A percentile compares a stretch with the other conserved stretches of the same genome.
phyloP scores from a whole-genome alignment of 176 grass and related monocot species.

The Elymus sibiricus region DNA sequence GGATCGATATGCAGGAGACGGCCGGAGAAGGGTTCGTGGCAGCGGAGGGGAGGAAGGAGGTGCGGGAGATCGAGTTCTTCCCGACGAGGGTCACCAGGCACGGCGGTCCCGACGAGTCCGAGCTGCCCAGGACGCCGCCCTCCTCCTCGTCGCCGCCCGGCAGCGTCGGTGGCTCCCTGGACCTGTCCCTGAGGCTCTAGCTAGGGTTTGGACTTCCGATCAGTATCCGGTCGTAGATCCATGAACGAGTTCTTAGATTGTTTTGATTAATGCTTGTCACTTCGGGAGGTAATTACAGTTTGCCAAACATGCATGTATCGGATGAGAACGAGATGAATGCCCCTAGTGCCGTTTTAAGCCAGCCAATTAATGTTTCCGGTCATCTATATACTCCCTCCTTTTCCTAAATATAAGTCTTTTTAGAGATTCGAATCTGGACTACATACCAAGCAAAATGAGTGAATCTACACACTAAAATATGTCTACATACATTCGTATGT shows the following conservation, averaged over 20 bases:
- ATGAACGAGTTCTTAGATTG: too few species aligned
- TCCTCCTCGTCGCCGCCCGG: neutral
- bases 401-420: too few species aligned
- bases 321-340: neutral
- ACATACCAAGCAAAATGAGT: too few species aligned
- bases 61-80: constrained; percentile 80
- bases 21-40: neutral
- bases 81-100: constrained; percentile 4
- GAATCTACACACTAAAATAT: too few species aligned
- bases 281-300: neutral
- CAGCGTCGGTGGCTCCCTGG: constrained; percentile 11
- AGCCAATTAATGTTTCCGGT: too few species aligned
- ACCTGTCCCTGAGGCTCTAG: constrained; percentile 54
- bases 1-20: neutral
- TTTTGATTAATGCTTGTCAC: neutral
- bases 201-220: constrained; percentile 24
- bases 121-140: neutral
- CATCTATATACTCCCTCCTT: too few species aligned
- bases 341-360: neutral
- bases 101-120: neutral
- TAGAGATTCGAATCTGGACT: too few species aligned
- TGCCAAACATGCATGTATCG: neutral
- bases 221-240: neutral
- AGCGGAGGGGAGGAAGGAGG: constrained; percentile 15
- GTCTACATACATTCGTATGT: too few species aligned